phyloP scores from a whole-genome alignment of 768 basidiomycete genomes.

The Suillus fuscotomentosus region DNA sequence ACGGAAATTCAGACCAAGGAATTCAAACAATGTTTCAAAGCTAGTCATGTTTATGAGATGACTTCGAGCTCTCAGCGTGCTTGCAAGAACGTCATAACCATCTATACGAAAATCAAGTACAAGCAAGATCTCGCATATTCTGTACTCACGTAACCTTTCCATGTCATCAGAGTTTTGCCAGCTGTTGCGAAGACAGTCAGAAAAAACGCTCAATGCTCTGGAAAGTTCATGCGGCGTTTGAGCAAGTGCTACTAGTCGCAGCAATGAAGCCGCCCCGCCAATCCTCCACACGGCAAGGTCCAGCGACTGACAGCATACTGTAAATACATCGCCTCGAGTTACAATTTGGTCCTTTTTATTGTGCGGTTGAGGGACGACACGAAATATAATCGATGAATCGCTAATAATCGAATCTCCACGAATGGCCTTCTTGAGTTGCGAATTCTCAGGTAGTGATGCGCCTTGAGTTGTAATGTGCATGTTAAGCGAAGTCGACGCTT shows the following conservation, averaged over 20 bases:
- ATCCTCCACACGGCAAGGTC: conserved; percentile 80
- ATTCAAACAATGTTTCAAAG: conserved; percentile 83
- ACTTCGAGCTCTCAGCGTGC: conserved; percentile 69
- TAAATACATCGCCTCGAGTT: conserved; percentile 52
- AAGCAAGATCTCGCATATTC: conserved; percentile 6
- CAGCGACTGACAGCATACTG: conserved; percentile 59
- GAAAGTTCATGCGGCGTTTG: conserved; percentile 79
- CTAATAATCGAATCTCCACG: conserved; percentile 39
- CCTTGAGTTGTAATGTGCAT: conserved; percentile 64
- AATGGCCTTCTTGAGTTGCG: conserved; percentile 37
- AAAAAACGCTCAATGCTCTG: conserved; percentile 65
- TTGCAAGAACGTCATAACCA: conserved; percentile 84
- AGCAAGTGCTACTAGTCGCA: conserved; percentile 76
- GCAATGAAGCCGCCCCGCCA: conserved; percentile 73
- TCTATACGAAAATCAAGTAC: conserved; percentile 39
- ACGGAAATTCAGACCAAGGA: conserved; percentile 81
- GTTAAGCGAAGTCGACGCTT: conserved; percentile 80
- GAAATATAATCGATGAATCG: conserved; percentile 41
- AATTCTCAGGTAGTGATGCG: conserved; percentile 37
- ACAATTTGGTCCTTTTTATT: conserved; percentile 4
- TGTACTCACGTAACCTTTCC: conserved; percentile 76
- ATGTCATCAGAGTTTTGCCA: conserved; percentile 97
- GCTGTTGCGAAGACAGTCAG: conserved; percentile 75
- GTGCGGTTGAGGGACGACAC: conserved; percentile 28
- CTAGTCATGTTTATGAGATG: conserved; percentile 74